Conservation (phyloP, 805 yeast genomes). For the Schwanniomyces polymorphus region DNA sequence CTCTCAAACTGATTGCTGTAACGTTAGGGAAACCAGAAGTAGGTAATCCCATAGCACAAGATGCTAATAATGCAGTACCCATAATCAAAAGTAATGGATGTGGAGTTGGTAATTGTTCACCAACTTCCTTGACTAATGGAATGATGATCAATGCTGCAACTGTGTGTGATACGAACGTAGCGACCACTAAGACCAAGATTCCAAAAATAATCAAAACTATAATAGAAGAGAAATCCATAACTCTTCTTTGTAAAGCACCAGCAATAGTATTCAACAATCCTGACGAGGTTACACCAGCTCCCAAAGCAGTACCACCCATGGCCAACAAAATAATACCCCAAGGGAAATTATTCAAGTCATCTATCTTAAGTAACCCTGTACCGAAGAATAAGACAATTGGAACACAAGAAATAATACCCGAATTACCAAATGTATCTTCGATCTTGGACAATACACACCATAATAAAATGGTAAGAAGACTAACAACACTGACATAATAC, state of each 20-base stretch:
- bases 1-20: conserved; percentile 44
- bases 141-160: conserved; percentile 44
- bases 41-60: conserved; percentile 48
- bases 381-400: conserved; percentile 52
- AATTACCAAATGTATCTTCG: conserved; percentile 44
- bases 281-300: conserved; percentile 50
- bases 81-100: conserved; percentile 40
- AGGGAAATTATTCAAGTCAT: conserved; percentile 52
- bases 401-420: conserved; percentile 48
- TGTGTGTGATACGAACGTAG: conserved; percentile 46
- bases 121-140: conserved; percentile 43
- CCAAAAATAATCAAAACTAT: conserved; percentile 48
- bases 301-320: conserved; percentile 57
- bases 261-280: conserved; percentile 50
- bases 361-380: conserved; percentile 47
- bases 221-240: conserved; percentile 43
- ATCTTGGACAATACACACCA: conserved; percentile 51
- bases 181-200: conserved; percentile 37
- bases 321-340: conserved; percentile 57
- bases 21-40: conserved; percentile 47
- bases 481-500: conserved; percentile 40
- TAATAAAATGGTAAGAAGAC: conserved; percentile 43
- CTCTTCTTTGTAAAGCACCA: conserved; percentile 40
- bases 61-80: conserved; percentile 42
- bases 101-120: conserved; percentile 34